phyloP scores from a whole-genome alignment of 2,329 filamentous ascomycete species.

The Pestalotiopsis sp. region DNA sequence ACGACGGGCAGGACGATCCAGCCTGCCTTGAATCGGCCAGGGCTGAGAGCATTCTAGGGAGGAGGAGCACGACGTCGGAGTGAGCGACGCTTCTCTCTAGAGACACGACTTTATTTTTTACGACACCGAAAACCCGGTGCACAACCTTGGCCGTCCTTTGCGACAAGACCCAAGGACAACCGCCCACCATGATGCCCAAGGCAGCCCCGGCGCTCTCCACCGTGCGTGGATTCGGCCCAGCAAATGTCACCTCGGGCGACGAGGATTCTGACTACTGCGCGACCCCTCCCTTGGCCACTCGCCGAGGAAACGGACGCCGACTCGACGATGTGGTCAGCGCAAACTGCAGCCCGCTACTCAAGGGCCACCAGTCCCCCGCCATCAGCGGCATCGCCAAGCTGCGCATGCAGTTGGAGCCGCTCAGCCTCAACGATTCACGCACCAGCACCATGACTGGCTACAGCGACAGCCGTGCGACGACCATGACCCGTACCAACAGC shows the following conservation, averaged over 20 bases:
- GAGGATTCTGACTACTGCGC: constrained; percentile 57
- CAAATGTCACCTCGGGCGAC: constrained; percentile 57
- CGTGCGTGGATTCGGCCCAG: constrained; percentile 60
- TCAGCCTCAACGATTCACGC: constrained; percentile 65
- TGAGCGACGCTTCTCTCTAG: constrained; percentile 12
- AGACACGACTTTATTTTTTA: neutral
- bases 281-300: constrained; percentile 40
- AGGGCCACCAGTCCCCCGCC: constrained; percentile 53
- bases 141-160: neutral
- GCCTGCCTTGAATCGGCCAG: constrained; percentile 42
- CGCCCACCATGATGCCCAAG: constrained; percentile 46
- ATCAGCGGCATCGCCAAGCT: constrained; percentile 80
- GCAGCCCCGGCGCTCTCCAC: constrained; percentile 54
- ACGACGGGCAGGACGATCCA: constrained; percentile 50
- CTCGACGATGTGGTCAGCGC: constrained; percentile 63
- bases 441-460: constrained; percentile 56
- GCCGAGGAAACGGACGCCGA: constrained; percentile 40
- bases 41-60: constrained; percentile 24
- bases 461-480: constrained; percentile 49
- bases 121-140: neutral
- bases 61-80: neutral
- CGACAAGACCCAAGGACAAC: too few species aligned
- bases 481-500: constrained; percentile 57
- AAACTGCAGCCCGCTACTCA: constrained; percentile 65
- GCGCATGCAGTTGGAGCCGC: constrained; percentile 77